Evolutionary conservation across 768 basidiomycete genomes (phyloP), one percentile per base, ranked within the genome.

Genomic region (Tricholoma furcatifolium): DNA sequence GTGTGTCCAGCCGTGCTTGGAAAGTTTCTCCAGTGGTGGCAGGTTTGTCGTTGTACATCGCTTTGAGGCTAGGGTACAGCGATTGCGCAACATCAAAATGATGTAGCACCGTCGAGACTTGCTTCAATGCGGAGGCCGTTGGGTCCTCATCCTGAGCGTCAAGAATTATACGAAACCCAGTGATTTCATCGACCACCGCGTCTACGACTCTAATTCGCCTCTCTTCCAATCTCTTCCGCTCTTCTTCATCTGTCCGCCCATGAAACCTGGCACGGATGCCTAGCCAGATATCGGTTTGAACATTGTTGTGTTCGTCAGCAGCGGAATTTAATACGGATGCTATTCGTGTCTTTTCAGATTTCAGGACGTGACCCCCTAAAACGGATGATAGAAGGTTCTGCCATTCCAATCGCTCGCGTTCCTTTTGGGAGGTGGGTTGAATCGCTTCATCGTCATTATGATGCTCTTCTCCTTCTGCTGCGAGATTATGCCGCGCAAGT

Each of bases 341-440:
- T 54, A 98, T 94, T 51, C 97, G 84, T 21, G 89, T 90, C 71
- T 93, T 97, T 73, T 98, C 97, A 0, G 92, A 89, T 66, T 88
- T 92, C 58, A 99, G 82, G 10, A 99, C 93, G 62, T 98, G 95
- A 9, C 97, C 95, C 27, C 84, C 83, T 42, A 99, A 78, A 21
- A 98, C 96, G 27, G 94, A 96, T 11, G 91, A 83, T 30, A 98
- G 82, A 85, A 98, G 88, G 15, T 88, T 88, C 69, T 95, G 93
- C 97, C 97, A 98, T 69, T 97, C 94, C 43, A 95, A 69, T 23
- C 95, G 78, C 61, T 93, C 90, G 56, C 82, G 78, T 63, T 93
- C 88, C 61, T 89, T 83, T 48, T 78, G 74, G 2, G 88, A 86
- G 38, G 83, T 80, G 21, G 88, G 85, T 53, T 85, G 78, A 46